Conservation (phyloP, 139 green algal genomes). For the Zygnema cylindricum region DNA sequence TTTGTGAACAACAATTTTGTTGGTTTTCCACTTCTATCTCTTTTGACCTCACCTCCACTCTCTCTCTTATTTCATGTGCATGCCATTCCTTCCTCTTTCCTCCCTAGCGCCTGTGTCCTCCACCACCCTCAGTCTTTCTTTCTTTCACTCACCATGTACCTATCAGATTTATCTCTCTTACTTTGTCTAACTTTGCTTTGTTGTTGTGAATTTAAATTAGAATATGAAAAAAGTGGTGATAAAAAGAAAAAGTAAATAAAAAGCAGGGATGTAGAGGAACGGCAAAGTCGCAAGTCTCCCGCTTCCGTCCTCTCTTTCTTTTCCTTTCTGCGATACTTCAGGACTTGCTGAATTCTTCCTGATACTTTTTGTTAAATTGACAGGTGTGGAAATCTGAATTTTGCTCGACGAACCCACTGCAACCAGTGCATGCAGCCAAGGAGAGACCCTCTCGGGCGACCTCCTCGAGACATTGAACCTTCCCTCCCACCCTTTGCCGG, state of each 20-base stretch:
- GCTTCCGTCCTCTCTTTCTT: background rate
- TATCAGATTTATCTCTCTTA: too few relatives aligned
- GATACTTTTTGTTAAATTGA: background rate
- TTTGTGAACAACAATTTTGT: slow-evolving; percentile 5
- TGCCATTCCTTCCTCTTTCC: too few relatives aligned
- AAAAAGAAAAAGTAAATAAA: too few relatives aligned
- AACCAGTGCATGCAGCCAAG: slow-evolving; percentile 42
- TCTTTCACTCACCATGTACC: too few relatives aligned
- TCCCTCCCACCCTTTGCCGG: background rate
- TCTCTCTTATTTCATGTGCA: too few relatives aligned
- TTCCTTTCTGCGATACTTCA: background rate
- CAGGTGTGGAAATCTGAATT: slow-evolving; percentile 54
- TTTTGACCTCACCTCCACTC: background rate
- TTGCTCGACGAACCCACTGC: slow-evolving; percentile 28
- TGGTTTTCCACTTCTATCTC: background rate
- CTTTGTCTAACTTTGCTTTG: too few relatives aligned
- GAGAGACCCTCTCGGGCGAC: background rate
- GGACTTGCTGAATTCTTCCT: background rate
- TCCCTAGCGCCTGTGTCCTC: too few relatives aligned
- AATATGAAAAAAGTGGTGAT: too few relatives aligned
- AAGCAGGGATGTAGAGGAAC: background rate
- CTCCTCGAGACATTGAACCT: background rate
- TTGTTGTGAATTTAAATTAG: too few relatives aligned
- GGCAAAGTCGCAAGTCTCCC: slow-evolving; percentile 1
- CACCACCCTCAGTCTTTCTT: too few relatives aligned